Evolutionary conservation across 1,139 yeast genomes (phyloP), one percentile per base, ranked within the genome.

Genomic region (Geotrichum reessii): DNA sequence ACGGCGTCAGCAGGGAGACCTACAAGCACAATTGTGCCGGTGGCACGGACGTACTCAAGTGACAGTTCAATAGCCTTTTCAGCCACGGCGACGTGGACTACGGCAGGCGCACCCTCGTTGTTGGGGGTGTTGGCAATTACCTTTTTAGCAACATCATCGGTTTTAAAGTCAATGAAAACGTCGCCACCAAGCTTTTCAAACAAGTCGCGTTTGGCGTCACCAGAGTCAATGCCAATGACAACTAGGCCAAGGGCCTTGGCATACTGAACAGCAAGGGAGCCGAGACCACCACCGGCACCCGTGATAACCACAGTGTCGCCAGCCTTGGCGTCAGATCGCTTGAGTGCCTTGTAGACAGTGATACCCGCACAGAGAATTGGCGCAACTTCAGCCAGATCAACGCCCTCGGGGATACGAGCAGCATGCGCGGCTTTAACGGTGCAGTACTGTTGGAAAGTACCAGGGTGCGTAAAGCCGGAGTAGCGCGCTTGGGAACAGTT

Each of bases 251-350:
- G 81, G 60, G 89, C 88, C 67, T 76, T 78, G 58, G 90, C 90
- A 74, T 84, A 86, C 73, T 86, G 90, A 64, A 86, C 78, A 58
- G 88, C 90, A 63, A 86, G 74, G 25, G 89, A 79, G 62, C 92
- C 92, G 68, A 86, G 78, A 63, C 91, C 92, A 73, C 92, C 92
- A 66, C 84, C 87, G 54, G 90, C 90, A 72, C 92, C 91, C 60
- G 87, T 82, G 65, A 85, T 78, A 64, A 85, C 85, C 61, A 85
- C 86, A 86, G 87, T 84, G 68, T 85, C 81, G 65, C 90, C 91
- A 49, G 89, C 81, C 58, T 71, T 72, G 66, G 83, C 76, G 49
- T 77, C 74, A 57, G 89, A 85, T 51, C 82, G 80, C 76, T 85
- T 85, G 67, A 86, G 74, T 27, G 89, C 91, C 76, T 84, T 84